Evolutionary conservation across 1,284 basidiomycete genomes (phyloP).

Genomic region (Boletus calvinii): DNA sequence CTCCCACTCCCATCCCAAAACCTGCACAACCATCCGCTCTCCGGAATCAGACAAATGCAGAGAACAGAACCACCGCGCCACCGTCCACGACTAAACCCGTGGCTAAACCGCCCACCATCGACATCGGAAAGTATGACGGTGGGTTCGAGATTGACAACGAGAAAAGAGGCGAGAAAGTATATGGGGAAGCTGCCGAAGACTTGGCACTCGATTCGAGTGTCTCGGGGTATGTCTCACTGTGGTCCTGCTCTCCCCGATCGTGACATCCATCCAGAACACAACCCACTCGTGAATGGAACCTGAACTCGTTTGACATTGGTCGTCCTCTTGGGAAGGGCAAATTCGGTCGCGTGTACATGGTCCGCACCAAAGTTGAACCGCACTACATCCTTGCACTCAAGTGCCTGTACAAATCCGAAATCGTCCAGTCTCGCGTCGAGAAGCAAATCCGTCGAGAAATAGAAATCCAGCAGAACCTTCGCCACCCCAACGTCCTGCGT

Average conservation of each 20-base stretch:
- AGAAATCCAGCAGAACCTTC: constrained; percentile 96
- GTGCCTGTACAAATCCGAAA: constrained; percentile 96
- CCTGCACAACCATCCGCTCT: constrained; percentile 40
- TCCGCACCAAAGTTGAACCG: constrained; percentile 85
- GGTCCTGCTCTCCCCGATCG: not conserved
- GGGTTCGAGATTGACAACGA: constrained; percentile 81
- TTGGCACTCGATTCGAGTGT: constrained; percentile 78
- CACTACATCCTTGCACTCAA: constrained; percentile 97
- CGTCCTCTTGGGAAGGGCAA: constrained; percentile 97
- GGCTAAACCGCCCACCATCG: constrained; percentile 40
- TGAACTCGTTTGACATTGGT: constrained; percentile 92
- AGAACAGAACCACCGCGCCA: constrained; percentile 28
- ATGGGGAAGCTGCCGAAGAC: constrained; percentile 71
- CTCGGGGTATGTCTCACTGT: constrained; percentile 48
- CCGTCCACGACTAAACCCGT: constrained; percentile 20
- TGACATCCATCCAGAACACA: constrained; percentile 43
- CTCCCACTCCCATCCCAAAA: constrained; percentile 48
- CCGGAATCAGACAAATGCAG: constrained; percentile 37
- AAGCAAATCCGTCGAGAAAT: constrained; percentile 96
- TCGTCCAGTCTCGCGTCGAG: constrained; percentile 84
- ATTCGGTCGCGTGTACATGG: constrained; percentile 99
- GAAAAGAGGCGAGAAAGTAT: constrained; percentile 58
- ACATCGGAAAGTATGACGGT: constrained; percentile 85
- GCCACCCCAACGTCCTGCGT: constrained; percentile 93
- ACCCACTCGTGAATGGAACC: constrained; percentile 80